These are phyloP conservation scores for Dendrobium nobile DNA, from an alignment of 106 monocot species.

Conservation along the genomic window DNA sequence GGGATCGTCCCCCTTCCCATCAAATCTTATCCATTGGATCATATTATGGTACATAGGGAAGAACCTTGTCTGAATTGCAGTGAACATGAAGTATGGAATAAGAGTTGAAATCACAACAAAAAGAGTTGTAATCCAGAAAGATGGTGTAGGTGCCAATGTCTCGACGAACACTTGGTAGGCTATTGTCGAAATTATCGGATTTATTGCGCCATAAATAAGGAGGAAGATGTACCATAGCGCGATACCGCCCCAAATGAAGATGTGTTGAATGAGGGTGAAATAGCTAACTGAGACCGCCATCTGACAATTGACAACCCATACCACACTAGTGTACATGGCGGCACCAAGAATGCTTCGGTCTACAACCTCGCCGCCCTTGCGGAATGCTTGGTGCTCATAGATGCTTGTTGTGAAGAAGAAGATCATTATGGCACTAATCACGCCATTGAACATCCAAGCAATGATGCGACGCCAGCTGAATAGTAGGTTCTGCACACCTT, in stretches of 20 bases:
- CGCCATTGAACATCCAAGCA: slow-evolving; percentile 26
- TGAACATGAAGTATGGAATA: slow-evolving; percentile 58
- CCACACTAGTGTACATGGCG: slow-evolving; percentile 76
- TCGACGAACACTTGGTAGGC: slow-evolving; percentile 73
- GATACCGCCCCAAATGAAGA: slow-evolving; percentile 90
- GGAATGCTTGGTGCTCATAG: slow-evolving; percentile 20
- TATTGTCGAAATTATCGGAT: slow-evolving; percentile 35
- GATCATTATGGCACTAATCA: slow-evolving; percentile 13
- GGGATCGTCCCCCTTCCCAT: slow-evolving; percentile 59
- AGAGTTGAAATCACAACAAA: slow-evolving; percentile 66
- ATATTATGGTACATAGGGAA: slow-evolving; percentile 91
- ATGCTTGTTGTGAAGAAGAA: slow-evolving; percentile 21
- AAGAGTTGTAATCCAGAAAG: slow-evolving; percentile 65
- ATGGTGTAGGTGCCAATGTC: slow-evolving; percentile 38
- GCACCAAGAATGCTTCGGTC: slow-evolving; percentile 34
- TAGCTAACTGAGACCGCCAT: slow-evolving; percentile 84
- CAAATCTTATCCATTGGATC: slow-evolving; percentile 79
- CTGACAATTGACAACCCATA: slow-evolving; percentile 96
- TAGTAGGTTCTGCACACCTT: slow-evolving; percentile 22
- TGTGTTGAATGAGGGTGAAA: slow-evolving; percentile 89
- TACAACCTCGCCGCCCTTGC: slow-evolving; percentile 34
- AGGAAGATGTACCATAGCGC: slow-evolving; percentile 78
- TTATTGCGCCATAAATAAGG: slow-evolving; percentile 55
- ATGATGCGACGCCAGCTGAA: slow-evolving; percentile 26
- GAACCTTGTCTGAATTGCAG: slow-evolving; percentile 65